Conservation (phyloP, 106 monocot species). For the Dioscorea dumetorum region DNA sequence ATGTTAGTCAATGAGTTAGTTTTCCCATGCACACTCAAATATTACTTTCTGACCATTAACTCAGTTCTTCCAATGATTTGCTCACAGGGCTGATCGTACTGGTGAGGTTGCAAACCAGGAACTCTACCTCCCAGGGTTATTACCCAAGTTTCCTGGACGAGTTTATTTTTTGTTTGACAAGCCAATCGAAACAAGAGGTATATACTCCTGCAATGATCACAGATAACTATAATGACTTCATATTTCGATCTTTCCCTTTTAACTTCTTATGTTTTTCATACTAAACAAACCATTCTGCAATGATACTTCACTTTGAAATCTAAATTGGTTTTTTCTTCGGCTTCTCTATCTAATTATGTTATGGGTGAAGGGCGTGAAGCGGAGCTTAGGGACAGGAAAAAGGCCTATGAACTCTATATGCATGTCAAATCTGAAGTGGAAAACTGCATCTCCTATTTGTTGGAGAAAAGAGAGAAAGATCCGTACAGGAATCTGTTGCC, state of each 20-base stretch:
- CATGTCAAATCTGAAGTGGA: slow-evolving; percentile 74
- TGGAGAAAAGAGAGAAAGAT: slow-evolving; percentile 73
- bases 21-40: too few species aligned
- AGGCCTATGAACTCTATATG: slow-evolving; percentile 44
- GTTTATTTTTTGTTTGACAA: slow-evolving; percentile 76
- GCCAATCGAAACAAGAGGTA: slow-evolving; percentile 73
- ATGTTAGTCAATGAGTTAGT: too few species aligned
- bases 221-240: too few species aligned
- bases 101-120: slow-evolving; percentile 55
- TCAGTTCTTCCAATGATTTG: not conserved
- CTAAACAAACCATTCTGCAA: too few species aligned
- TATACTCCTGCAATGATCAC: not conserved
- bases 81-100: slow-evolving; percentile 27
- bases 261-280: not conserved
- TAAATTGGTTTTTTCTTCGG: not conserved
- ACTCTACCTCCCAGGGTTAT: slow-evolving; percentile 34
- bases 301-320: not conserved
- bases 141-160: slow-evolving; percentile 70
- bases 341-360: slow-evolving; percentile 9
- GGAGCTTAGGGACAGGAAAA: slow-evolving; percentile 40
- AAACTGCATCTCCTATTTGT: slow-evolving; percentile 48
- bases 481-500: slow-evolving; percentile 61
- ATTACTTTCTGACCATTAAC: too few species aligned
- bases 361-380: slow-evolving; percentile 33
- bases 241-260: not conserved